These are phyloP conservation scores for Rhexocercosporidium sp. DNA, from an alignment of 2,329 filamentous ascomycete genomes.

Conservation along the genomic window DNA sequence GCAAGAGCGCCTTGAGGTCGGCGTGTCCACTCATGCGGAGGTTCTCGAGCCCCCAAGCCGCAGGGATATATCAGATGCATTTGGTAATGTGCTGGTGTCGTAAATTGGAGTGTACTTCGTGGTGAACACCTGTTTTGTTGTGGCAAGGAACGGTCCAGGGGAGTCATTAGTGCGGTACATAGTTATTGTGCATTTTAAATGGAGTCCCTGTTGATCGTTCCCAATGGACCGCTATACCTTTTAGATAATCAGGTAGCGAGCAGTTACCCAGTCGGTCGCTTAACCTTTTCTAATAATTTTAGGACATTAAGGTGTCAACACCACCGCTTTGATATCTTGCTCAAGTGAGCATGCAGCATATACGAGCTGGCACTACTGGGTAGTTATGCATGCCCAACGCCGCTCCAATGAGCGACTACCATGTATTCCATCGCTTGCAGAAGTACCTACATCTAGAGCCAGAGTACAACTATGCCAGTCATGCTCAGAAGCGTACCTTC, in stretches of 20 bases:
- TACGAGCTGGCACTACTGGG: not conserved
- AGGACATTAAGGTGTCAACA: not conserved
- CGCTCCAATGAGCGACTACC: not conserved
- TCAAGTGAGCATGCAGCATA: constrained; percentile 4
- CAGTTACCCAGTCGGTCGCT: not conserved
- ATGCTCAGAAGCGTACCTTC: not conserved
- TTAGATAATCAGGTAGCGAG: not conserved
- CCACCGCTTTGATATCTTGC: not conserved
- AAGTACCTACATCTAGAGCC: not conserved
- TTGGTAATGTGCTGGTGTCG: constrained; percentile 40
- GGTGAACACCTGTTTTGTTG: not conserved
- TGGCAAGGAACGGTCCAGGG: constrained; percentile 2
- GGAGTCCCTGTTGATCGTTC: constrained; percentile 10
- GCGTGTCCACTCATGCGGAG: constrained; percentile 42
- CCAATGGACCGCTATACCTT: not conserved
- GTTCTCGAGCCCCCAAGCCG: constrained; percentile 32
- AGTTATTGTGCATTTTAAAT: constrained; percentile 17
- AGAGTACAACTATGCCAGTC: not conserved
- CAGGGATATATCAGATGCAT: constrained; percentile 41
- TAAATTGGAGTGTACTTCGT: constrained; percentile 7
- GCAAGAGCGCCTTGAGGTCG: constrained; percentile 76
- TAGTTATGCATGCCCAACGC: not conserved
- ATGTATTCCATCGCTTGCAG: not conserved
- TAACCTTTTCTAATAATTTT: not conserved
- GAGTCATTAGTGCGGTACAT: constrained; percentile 6